Conservation (phyloP, 2,329 filamentous ascomycete genomes). For the Pleomassaria siparia region DNA sequence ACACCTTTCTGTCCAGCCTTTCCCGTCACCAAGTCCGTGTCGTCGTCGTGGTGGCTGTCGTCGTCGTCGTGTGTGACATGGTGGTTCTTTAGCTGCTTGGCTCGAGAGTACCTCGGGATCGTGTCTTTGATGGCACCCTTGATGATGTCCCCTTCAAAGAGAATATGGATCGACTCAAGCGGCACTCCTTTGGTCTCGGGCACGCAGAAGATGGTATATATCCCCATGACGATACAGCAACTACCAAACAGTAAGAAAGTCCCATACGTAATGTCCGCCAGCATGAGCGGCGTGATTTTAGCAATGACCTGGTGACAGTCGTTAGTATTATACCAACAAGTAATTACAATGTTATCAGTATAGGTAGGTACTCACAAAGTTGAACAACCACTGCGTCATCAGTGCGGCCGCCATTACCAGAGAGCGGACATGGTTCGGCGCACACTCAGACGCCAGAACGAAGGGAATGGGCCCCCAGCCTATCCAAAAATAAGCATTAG, state of each 20-base stretch:
- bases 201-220: constrained; percentile 46
- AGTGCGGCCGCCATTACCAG: constrained; percentile 48
- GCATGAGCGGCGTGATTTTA: constrained; percentile 47
- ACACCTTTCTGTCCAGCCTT: constrained; percentile 21
- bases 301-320: not conserved
- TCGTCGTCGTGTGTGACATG: constrained; percentile 29
- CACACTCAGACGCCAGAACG: constrained; percentile 47
- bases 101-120: constrained; percentile 39
- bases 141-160: constrained; percentile 48
- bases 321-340: too few species aligned
- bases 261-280: constrained; percentile 47
- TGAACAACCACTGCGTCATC: constrained; percentile 52
- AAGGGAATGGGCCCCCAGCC: constrained; percentile 51
- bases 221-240: constrained; percentile 46
- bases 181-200: constrained; percentile 49
- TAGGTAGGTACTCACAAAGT: constrained; percentile 25
- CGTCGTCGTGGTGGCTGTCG: too few species aligned
- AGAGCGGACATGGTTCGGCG: constrained; percentile 43
- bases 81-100: constrained; percentile 38
- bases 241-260: constrained; percentile 48
- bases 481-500: constrained; percentile 19
- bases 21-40: constrained; percentile 10
- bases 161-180: constrained; percentile 44
- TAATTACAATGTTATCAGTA: constrained; percentile 4
- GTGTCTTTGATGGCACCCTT: constrained; percentile 44